Base-by-base conservation (phyloP, 257 asterid genomes). In the Gentiana dahurica region DNA sequence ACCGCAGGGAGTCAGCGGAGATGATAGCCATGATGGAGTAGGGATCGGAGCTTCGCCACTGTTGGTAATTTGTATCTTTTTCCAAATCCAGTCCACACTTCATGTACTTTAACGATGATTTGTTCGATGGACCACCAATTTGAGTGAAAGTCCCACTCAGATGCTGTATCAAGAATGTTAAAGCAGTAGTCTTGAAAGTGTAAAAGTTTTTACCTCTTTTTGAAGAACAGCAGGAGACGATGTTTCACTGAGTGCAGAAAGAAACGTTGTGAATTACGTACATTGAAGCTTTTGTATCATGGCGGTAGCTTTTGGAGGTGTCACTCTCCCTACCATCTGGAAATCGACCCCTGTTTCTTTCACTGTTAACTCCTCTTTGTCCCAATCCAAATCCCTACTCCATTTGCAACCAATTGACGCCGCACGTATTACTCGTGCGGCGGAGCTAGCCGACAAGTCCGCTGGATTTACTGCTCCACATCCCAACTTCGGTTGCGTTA, bases 391-490 rank as follows among this genome's bases (percentile, higher is more conserved):
- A 41, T 3, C 46, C 46, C 46, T 10, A 0, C 2, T 10, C 46
- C 46, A 41, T 41, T 10, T 41, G 3, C 46, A 41, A 5, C 64
- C 81, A 36, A 69, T 76, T 33, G 95, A 92, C 72, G 84, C 86
- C 54, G 68, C 69, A 41, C 77, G 52, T 68, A 70, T 85, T 69
- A 88, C 78, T 67, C 95, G 97, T 24, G 97, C 98, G 8, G 85
- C 93, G n/a, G 82, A 88, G 54, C 56, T 92, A 53, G 93, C 97
- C 3, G 98, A 92, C 60, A 83, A 70, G 61, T 91, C 95, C 0
- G 94, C 95, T 1, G 97, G 98, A 8, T 70, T 81, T 65, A 88
- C 94, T 2, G 94, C 98, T 39, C 98, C 97, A 12, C 97, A 91
- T 66, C 98, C 98, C 0, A 91, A 91, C 74, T 87, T 76, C 57